These are phyloP conservation scores for Axilococcus clingmanii DNA, from an alignment of 139 green algal genomes.

Conservation along the genomic window DNA sequence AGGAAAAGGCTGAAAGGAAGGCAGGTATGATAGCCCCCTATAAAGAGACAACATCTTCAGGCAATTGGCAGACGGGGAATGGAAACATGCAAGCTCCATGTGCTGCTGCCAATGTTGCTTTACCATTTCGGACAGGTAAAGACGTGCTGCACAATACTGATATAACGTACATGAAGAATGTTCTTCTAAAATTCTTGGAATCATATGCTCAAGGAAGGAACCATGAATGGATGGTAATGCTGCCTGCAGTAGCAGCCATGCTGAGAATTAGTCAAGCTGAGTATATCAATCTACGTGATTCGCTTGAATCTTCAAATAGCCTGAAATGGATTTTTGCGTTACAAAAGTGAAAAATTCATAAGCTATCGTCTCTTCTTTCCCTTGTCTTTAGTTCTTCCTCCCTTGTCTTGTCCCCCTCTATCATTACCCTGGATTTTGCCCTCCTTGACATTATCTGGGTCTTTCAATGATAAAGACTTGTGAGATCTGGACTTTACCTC, in stretches of 20 bases:
- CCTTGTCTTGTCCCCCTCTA: not conserved
- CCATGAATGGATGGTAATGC: constrained; percentile 27
- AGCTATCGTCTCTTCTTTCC: not conserved
- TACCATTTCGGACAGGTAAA: no score
- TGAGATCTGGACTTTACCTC: no score
- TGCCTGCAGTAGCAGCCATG: constrained; percentile 23
- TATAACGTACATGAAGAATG: constrained; percentile 24
- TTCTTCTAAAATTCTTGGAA: constrained; percentile 24
- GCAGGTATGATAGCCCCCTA: no score
- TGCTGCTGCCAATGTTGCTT: no score
- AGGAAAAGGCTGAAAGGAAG: constrained; percentile 19
- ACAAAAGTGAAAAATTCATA: not conserved
- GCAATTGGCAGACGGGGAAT: no score
- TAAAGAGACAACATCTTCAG: no score
- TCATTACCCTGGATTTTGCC: not conserved
- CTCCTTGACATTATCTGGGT: not conserved
- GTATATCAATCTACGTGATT: constrained; percentile 4
- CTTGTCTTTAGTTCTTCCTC: constrained; percentile 1
- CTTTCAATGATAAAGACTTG: no score
- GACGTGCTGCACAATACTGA: constrained; percentile 23
- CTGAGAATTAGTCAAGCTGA: constrained; percentile 11
- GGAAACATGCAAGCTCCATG: no score
- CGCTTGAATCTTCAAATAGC: not conserved
- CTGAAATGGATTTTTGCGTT: not conserved
- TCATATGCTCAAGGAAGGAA: constrained; percentile 5